Conservation (phyloP, 768 basidiomycete genomes). For the Mycena sanguinolenta region DNA sequence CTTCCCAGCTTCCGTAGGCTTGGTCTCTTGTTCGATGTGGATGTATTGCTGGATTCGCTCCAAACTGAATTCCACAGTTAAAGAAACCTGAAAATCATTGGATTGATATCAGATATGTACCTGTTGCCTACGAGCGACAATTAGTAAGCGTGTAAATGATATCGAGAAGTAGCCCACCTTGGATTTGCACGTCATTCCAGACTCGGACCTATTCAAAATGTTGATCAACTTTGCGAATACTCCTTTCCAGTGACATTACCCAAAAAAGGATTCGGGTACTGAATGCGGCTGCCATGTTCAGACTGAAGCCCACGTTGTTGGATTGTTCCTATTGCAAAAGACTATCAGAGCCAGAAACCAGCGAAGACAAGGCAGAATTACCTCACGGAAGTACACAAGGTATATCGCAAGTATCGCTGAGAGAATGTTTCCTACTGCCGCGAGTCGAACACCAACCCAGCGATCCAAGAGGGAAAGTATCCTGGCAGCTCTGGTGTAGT, state of each 20-base stretch:
- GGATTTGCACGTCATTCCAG: constrained; percentile 48
- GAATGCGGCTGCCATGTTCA: constrained; percentile 64
- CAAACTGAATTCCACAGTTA: constrained; percentile 42
- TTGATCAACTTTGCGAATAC: not conserved
- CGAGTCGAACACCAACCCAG: constrained; percentile 54
- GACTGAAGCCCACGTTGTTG: constrained; percentile 52
- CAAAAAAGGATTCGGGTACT: constrained; percentile 58
- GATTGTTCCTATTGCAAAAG: constrained; percentile 44
- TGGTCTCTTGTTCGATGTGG: constrained; percentile 59
- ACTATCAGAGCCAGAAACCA: not conserved
- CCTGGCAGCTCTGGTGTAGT: constrained; percentile 49
- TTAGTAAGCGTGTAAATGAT: not conserved
- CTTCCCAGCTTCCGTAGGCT: constrained; percentile 52
- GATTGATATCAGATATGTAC: constrained; percentile 8
- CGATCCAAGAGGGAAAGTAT: constrained; percentile 54
- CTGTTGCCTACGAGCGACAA: constrained; percentile 46
- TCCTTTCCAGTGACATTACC: constrained; percentile 1
- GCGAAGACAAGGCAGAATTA: not conserved
- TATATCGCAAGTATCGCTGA: constrained; percentile 53
- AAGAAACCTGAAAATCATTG: not conserved
- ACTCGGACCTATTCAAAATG: constrained; percentile 36
- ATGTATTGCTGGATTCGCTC: constrained; percentile 75
- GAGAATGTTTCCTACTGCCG: constrained; percentile 61
- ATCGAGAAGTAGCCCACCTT: constrained; percentile 39
- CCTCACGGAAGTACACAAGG: constrained; percentile 30